Percentiles rank a stretch among this genome's conserved stretches.
Conservation (phyloP, 1,284 basidiomycete genomes). For the Wallemia hederae region DNA sequence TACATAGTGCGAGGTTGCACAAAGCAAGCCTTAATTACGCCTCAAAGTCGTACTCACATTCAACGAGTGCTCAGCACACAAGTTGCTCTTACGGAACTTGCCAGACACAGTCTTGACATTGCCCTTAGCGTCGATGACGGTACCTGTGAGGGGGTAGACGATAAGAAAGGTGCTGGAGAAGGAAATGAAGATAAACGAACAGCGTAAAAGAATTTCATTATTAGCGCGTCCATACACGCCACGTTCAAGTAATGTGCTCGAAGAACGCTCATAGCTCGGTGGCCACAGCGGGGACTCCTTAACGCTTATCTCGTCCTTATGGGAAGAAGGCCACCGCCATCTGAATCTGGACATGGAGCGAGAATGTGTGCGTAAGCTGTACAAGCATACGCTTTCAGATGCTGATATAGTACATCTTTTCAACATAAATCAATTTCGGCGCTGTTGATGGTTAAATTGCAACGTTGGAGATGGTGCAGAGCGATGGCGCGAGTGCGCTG, state of each 20-base stretch:
- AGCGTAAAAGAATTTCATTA: background rate
- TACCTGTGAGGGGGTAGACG: background rate
- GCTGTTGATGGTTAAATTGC: too few relatives aligned
- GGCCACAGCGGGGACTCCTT: background rate
- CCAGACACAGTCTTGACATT: conserved; percentile 70
- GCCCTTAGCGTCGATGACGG: conserved; percentile 19
- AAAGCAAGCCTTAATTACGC: too few relatives aligned
- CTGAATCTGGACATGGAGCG: background rate
- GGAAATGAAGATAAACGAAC: background rate
- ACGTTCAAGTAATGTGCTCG: background rate
- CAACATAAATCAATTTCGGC: too few relatives aligned
- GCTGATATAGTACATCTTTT: too few relatives aligned
- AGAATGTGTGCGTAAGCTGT: too few relatives aligned
- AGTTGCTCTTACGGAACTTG: conserved; percentile 60
- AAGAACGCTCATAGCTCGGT: background rate
- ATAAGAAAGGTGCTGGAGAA: background rate
- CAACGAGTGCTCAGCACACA: conserved; percentile 60
- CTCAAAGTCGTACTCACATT: conserved; percentile 28
- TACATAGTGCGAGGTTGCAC: background rate
- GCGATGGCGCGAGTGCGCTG: conserved; percentile 4
- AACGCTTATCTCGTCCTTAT: background rate
- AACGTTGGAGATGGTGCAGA: too few relatives aligned
- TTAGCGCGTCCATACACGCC: background rate
- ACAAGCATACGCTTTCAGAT: too few relatives aligned
- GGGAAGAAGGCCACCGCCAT: background rate